phyloP scores from a whole-genome alignment of 768 basidiomycete species.

The Rhodotorula paludigena region DNA sequence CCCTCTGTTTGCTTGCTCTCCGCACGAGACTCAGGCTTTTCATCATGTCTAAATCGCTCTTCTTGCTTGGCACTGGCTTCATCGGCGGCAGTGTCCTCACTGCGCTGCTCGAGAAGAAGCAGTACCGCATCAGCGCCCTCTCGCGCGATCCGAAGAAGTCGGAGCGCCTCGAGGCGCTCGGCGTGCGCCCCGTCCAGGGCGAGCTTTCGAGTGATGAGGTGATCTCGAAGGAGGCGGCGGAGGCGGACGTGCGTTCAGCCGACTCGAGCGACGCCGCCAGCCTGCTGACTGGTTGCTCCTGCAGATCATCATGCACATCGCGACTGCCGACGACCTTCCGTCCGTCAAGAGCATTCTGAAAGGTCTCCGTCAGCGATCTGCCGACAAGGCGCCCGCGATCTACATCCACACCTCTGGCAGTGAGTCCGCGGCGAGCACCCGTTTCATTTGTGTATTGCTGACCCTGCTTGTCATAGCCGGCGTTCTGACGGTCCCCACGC shows the following conservation, averaged over 20 bases:
- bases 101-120: constrained; percentile 12
- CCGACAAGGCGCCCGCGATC: constrained; percentile 10
- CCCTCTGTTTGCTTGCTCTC: no score
- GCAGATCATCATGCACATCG: constrained; percentile 34
- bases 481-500: constrained; percentile 13
- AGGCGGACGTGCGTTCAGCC: constrained; percentile 23
- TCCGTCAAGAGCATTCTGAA: constrained; percentile 34
- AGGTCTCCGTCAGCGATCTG: constrained; percentile 20
- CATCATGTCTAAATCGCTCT: constrained; percentile 6
- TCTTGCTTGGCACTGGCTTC: constrained; percentile 33
- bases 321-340: constrained; percentile 35
- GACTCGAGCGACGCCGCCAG: no score
- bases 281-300: not conserved
- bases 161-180: constrained; percentile 18
- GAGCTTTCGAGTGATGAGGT: constrained; percentile 15
- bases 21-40: no score
- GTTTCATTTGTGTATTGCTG: no score
- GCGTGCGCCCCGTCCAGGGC: constrained; percentile 27
- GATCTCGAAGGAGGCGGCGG: constrained; percentile 13
- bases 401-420: constrained; percentile 38
- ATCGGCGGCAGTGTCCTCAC: constrained; percentile 31
- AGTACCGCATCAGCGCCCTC: constrained; percentile 25
- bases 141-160: constrained; percentile 19
- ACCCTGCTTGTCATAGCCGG: not conserved
- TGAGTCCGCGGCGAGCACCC: not conserved